These are phyloP conservation scores for Umbelopsis vinacea DNA, from an alignment of 192 early-diverging fungal species.

Conservation along the genomic window DNA sequence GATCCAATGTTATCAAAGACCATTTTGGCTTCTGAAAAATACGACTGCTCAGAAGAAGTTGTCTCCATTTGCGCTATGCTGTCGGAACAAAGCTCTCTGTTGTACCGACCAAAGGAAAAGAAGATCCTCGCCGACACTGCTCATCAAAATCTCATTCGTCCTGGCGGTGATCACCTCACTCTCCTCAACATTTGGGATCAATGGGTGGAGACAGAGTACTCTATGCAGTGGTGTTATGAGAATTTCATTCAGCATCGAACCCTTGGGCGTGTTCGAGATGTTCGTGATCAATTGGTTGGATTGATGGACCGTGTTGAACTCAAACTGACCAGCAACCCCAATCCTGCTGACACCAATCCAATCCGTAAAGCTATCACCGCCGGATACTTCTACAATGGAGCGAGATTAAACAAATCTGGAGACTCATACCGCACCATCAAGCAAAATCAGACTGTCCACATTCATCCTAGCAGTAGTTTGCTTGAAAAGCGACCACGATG, in stretches of 20 bases:
- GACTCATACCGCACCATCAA: slow-evolving; percentile 93
- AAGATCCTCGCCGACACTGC: slow-evolving; percentile 93
- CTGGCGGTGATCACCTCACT: slow-evolving; percentile 94
- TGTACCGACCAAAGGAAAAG: slow-evolving; percentile 92
- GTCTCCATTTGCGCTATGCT: slow-evolving; percentile 95
- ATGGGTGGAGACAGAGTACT: slow-evolving; percentile 89
- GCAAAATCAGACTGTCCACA: slow-evolving; percentile 86
- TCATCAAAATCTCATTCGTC: slow-evolving; percentile 82
- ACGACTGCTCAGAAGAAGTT: slow-evolving; percentile 90
- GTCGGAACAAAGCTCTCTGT: slow-evolving; percentile 77
- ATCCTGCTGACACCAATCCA: slow-evolving; percentile 82
- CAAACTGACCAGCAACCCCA: slow-evolving; percentile 75
- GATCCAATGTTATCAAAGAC: slow-evolving; percentile 96
- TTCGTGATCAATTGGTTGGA: slow-evolving; percentile 92
- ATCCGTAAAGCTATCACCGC: slow-evolving; percentile 93
- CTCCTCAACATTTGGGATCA: slow-evolving; percentile 93
- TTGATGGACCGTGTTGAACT: slow-evolving; percentile 95
- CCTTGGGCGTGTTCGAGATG: slow-evolving; percentile 86
- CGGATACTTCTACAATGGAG: slow-evolving; percentile 97
- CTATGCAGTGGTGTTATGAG: slow-evolving; percentile 95
- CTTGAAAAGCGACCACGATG: slow-evolving; percentile 83
- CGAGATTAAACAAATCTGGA: slow-evolving; percentile 80
- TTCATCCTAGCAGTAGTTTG: slow-evolving; percentile 88
- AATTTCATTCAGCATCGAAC: slow-evolving; percentile 95
- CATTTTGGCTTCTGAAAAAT: slow-evolving; percentile 90